Percentiles rank a stretch among this genome's conserved stretches.
phyloP scores from a whole-genome alignment of 2,329 filamentous ascomycete species.

The Beauveria scarabaeidicola region DNA sequence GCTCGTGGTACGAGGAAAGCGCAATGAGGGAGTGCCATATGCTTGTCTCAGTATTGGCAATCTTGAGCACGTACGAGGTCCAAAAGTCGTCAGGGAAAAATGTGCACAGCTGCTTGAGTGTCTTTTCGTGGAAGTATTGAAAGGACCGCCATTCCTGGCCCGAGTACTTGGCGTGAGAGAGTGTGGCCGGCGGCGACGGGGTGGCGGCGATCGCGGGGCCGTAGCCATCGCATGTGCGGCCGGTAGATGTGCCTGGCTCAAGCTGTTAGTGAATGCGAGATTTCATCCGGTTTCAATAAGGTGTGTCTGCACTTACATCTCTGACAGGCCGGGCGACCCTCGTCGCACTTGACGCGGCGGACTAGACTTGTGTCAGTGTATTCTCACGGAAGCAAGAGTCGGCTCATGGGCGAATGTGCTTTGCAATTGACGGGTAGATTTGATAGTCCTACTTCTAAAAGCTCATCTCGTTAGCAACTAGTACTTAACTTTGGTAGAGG shows the following conservation, averaged over 20 bases:
- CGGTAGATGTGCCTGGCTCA: slow-evolving; percentile 6
- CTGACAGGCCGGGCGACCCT: slow-evolving; percentile 6
- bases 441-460: background rate
- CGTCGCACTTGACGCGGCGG: slow-evolving; percentile 11
- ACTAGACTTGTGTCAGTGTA: background rate
- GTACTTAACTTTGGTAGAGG: background rate
- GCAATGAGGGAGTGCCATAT: slow-evolving; percentile 12
- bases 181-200: background rate
- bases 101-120: slow-evolving; percentile 6
- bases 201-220: background rate
- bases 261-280: background rate
- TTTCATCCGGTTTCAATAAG: too few species aligned
- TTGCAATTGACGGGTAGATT: background rate
- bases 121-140: slow-evolving; percentile 11
- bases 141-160: slow-evolving; percentile 10
- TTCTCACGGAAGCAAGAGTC: background rate
- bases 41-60: slow-evolving; percentile 8
- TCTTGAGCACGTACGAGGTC: slow-evolving; percentile 10
- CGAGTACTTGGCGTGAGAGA: background rate
- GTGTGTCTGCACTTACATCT: background rate
- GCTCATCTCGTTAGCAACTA: background rate
- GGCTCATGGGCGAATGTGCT: background rate
- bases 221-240: slow-evolving; percentile 11
- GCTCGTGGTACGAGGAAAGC: slow-evolving; percentile 10
- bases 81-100: slow-evolving; percentile 10